Percentiles rank a stretch among this genome's conserved stretches.
These are phyloP conservation scores for Akanthomyces dipterigenus DNA, from an alignment of 2,329 filamentous ascomycete genomes.

Conservation along the genomic window DNA sequence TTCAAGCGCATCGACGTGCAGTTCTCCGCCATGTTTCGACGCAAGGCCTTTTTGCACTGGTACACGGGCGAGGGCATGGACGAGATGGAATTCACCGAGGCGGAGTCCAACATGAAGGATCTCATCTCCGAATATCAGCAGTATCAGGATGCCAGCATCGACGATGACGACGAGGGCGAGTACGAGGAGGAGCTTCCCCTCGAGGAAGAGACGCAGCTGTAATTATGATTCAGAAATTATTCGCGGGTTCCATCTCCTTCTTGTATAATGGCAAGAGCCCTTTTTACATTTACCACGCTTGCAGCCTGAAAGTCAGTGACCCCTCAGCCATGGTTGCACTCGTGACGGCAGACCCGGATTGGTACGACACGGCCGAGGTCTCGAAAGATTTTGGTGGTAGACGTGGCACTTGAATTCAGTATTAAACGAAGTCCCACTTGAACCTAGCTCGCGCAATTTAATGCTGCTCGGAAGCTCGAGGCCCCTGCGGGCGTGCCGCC, in stretches of 20 bases:
- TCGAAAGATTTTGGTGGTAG: no score
- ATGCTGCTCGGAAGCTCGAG: no score
- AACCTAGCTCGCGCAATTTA: no score
- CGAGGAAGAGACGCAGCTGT: neutral
- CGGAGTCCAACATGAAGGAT: slow-evolving; percentile 99
- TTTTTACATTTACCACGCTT: no score
- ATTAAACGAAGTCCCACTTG: no score
- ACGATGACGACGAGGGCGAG: slow-evolving; percentile 85
- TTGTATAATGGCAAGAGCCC: no score
- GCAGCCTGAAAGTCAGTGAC: no score
- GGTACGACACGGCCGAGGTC: no score
- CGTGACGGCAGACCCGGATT: no score
- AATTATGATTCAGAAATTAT: neutral
- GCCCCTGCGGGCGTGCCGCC: no score
- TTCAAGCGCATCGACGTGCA: slow-evolving; percentile 99
- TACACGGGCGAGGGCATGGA: slow-evolving; percentile 99
- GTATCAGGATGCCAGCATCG: slow-evolving; percentile 97
- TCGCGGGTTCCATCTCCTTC: neutral
- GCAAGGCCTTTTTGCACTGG: slow-evolving; percentile 99
- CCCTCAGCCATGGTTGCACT: no score
- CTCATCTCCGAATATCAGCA: slow-evolving; percentile 99
- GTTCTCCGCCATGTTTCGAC: slow-evolving; percentile 99
- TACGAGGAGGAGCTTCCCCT: slow-evolving; percentile 69
- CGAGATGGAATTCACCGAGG: slow-evolving; percentile 99
- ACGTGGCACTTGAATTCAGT: no score